Evolutionary conservation across 1,284 basidiomycete genomes (phyloP), one percentile per base, ranked within the genome.

Genomic region (Apiotrichum laibachii): DNA sequence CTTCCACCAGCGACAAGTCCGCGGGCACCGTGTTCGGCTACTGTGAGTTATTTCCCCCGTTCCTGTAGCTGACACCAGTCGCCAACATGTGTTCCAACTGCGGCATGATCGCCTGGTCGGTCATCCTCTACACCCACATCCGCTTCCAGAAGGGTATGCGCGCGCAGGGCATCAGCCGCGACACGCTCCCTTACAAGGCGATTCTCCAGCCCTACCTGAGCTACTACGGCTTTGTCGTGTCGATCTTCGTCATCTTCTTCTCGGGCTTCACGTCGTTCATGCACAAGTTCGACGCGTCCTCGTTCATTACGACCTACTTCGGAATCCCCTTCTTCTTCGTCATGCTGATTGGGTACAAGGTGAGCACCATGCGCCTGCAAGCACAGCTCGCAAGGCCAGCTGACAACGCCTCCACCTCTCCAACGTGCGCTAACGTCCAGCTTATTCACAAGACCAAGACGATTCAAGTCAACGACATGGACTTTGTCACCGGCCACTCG

Each of bases 111-210:
- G 68, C 88, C 13, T 95, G 92, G 92, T 86, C 88, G 69, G 88
- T 86, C 62, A 94, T 94, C 70, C 82, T 81, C 42, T 65, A 91
- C 54, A 89, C 87, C 9, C 92, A 92, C 75, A 75, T 90, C 57
- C 85, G 88, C 42, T 94, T 94, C 81, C 81, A 89, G 72, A 72
- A 80, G 8, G 92, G 90, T 44, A 72, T 88, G 72, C 86, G 86
- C 70, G 85, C 78, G 1, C 92, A 94, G 71, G 88, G 88, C 26
- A 69, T 62, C 49, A 57, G 63, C 55, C 37, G 72, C 69, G 50
- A 51, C 50, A 75, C 79, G 11, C 79, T 90, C 16, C 85, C 86
- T 1, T 90, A 86, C 77, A 85, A 84, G 68, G 86, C 87, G 21
- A 68, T 66, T 18, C 60, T 70, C 62, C 63, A 72, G 61, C 69